Percentiles rank a stretch among this genome's conserved stretches.
Evolutionary conservation across 768 basidiomycete genomes (phyloP).

Genomic region (Auricularia heimuer): DNA sequence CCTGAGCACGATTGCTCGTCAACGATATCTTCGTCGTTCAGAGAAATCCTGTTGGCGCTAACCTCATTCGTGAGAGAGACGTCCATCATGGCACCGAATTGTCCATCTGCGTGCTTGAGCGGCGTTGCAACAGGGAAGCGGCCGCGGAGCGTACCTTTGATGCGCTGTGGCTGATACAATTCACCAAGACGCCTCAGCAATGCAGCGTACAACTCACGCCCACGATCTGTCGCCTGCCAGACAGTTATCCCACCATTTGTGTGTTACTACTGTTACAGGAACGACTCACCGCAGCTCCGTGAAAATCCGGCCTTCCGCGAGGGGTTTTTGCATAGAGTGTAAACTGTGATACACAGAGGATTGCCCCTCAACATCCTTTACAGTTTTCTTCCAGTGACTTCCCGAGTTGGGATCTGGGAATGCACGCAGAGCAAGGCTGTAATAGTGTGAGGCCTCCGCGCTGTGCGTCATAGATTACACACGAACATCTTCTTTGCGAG

Average conservation of each 20-base stretch:
- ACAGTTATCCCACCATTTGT: neutral
- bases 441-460: neutral
- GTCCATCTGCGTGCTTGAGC: slow-evolving; percentile 51
- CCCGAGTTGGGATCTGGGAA: slow-evolving; percentile 54
- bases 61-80: slow-evolving; percentile 85
- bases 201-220: slow-evolving; percentile 56
- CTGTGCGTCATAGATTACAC: neutral
- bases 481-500: slow-evolving; percentile 79
- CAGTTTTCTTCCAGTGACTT: slow-evolving; percentile 77
- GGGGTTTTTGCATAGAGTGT: slow-evolving; percentile 78
- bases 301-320: slow-evolving; percentile 92
- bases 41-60: slow-evolving; percentile 12
- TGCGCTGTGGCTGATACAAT: slow-evolving; percentile 61
- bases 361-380: slow-evolving; percentile 81
- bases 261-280: slow-evolving; percentile 1
- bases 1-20: slow-evolving; percentile 31
- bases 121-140: neutral
- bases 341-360: slow-evolving; percentile 93
- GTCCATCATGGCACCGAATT: slow-evolving; percentile 94
- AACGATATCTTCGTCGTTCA: neutral
- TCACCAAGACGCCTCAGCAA: slow-evolving; percentile 62
- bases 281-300: slow-evolving; percentile 72
- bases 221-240: slow-evolving; percentile 51
- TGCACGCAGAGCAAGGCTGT: slow-evolving; percentile 60
- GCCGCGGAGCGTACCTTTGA: slow-evolving; percentile 49